Base-by-base conservation (phyloP, 2,329 filamentous ascomycete genomes). In the Pseudocercospora crystallina region DNA sequence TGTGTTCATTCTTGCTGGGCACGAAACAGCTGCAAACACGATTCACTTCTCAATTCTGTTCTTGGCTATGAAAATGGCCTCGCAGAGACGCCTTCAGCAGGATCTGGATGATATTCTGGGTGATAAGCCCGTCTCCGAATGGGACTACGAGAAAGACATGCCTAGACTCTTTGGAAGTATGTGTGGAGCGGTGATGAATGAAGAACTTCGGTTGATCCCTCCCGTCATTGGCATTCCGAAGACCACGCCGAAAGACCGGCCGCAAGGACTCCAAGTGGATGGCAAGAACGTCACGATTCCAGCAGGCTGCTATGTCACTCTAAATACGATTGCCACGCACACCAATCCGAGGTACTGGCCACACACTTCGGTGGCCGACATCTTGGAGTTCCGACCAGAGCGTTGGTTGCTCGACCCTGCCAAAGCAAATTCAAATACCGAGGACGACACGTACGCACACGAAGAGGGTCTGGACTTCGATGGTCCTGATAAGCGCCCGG, bases 21-120 rank as follows among this genome's bases (percentile, higher is more conserved):
- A 94, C 69, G 89, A 94, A 69, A 91, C 88, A 1, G 87, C 87
- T 2, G 87, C 87, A 41, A 89, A 88, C 67, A 80, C 81, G 3
- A 75, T 90, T 34, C 85, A 91, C 70, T 90, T 88, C 65, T 77
- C 83, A 2, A 70, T 90, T 3, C 65, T 89, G 32, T 78, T 83
- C 59, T 78, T 92, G 5, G 88, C 87, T 11, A 79, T 82, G 60
- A 79, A 85, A 60, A 82, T 82, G 5, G 69, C 73, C 1, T 79
- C 79, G 1, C 89, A 94, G 64, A 77, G 80, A 17, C 75, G 75
- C 5, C 70, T 92, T 3, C 88, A 92, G 60, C 72, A 76, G 38
- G 87, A 90, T 54, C 71, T 94, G 20, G 84, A 90, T 65, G 70
- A 73, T 11, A 80, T 88, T 8, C 74, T 91, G 26, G 80, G 80